These are phyloP conservation scores for Blastobotrys petasosporus DNA, from an alignment of 1,139 yeast genomes.

Conservation along the genomic window DNA sequence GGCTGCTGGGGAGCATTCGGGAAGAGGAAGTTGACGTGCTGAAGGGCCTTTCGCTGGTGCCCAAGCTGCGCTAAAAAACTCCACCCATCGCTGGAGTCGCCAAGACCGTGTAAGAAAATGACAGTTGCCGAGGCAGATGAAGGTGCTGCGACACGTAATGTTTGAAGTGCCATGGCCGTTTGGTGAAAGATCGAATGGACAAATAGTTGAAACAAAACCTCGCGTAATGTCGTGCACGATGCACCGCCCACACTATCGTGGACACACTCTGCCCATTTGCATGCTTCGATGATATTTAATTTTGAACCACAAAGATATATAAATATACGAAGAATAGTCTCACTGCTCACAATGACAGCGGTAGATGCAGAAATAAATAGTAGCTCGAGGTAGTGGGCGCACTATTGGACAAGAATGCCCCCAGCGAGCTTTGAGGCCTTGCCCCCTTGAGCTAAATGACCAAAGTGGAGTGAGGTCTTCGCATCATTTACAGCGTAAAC, in stretches of 20 bases:
- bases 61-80: conserved; percentile 52
- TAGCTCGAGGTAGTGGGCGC: neutral
- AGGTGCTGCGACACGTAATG: conserved; percentile 6
- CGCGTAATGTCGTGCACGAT: no score
- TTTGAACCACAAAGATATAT: no score
- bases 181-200: no score
- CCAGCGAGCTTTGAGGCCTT: neutral
- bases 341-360: neutral
- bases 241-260: no score
- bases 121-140: conserved; percentile 48
- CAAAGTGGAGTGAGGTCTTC: conserved; percentile 4
- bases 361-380: neutral
- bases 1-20: conserved; percentile 83
- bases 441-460: conserved; percentile 5
- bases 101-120: conserved; percentile 84
- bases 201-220: no score
- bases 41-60: conserved; percentile 35
- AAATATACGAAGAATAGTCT: no score
- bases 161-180: neutral
- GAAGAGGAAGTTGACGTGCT: conserved; percentile 67
- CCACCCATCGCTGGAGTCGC: conserved; percentile 92
- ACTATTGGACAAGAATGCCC: conserved; percentile 4
- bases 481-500: conserved; percentile 17
- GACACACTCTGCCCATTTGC: no score
- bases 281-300: no score